Base-by-base conservation (phyloP, 1,139 yeast species). In the Diutina ranongensis region DNA sequence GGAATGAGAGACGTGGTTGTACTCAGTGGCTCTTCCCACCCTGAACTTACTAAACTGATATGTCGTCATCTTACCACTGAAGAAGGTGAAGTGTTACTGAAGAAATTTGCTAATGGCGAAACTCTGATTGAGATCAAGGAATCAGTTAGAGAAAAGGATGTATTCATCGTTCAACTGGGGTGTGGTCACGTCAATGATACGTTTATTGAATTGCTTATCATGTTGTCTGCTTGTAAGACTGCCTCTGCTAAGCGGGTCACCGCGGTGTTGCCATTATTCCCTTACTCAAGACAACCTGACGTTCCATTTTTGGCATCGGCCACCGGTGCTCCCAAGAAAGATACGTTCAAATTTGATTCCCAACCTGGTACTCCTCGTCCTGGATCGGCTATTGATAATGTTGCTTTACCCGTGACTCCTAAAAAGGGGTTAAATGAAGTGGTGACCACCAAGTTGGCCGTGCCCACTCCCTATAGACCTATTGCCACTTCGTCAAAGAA, bases 31-130 rank as follows among this genome's bases (percentile, higher is more conserved):
- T 72, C 83, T 40, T 79, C 89, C 27, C 86, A 84, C 54, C 85
- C 86, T 3, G 67, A 67, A 25, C 73, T 84, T 46, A 78, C 83
- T 15, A 66, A 65, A 45, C 64, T 76, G 46, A 82, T 84, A 42
- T 82, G 92, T 60, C 66, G 74, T 16, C 74, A 76, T 53, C 67
- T 85, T 47, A 78, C 83, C 32, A 64, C 82, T 16, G 79, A 76
- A 38, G 76, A 76, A 50, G 83, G 84, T 15, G 65, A 67, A 21
- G 83, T 79, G 4, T 64, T 65, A 21, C 68, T 79, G 28, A 65
- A 64, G 46, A 40, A 81, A 64, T 95, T 96, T 2, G 97, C 89
- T 62, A 80, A 86, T 40, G 96, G 96, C n/a, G 50, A 51, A 47
- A 52, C 51, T 20, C 48, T 47, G 31, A 50, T 52, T 52, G 54